These are phyloP conservation scores for Aureobasidium sp. DNA, from an alignment of 2,329 filamentous ascomycete genomes.

Conservation along the genomic window DNA sequence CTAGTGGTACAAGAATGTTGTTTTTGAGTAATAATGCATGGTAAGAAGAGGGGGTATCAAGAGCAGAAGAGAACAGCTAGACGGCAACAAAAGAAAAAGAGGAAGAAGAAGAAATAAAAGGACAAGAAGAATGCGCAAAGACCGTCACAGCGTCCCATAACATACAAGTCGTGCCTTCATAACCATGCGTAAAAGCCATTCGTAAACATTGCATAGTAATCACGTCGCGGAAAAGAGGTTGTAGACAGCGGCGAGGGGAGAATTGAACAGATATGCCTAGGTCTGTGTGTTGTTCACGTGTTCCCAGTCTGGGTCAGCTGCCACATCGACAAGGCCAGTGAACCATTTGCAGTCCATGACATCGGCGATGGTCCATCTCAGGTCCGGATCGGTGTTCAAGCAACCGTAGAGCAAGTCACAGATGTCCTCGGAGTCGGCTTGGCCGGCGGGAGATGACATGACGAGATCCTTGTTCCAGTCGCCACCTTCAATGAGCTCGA, in stretches of 20 bases:
- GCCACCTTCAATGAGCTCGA: slow-evolving; percentile 51
- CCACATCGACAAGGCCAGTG: slow-evolving; percentile 8
- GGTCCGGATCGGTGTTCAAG: slow-evolving; percentile 47
- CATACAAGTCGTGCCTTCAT: neutral
- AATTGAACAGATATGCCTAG: neutral
- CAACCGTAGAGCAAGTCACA: slow-evolving; percentile 53
- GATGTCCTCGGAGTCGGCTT: slow-evolving; percentile 36
- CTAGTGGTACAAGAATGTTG: neutral
- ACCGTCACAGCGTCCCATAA: neutral
- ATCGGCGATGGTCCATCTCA: slow-evolving; percentile 50
- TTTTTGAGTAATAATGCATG: neutral
- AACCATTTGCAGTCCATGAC: slow-evolving; percentile 51
- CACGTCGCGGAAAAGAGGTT: neutral
- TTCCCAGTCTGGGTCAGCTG: slow-evolving; percentile 9
- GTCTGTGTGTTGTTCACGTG: neutral
- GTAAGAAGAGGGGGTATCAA: neutral
- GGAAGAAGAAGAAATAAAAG: too few species aligned
- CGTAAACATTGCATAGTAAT: neutral
- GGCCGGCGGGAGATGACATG: slow-evolving; percentile 33
- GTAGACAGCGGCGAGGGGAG: neutral
- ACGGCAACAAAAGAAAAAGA: neutral
- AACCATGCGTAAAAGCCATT: neutral
- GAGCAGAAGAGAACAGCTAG: neutral
- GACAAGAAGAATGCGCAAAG: neutral
- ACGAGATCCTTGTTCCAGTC: slow-evolving; percentile 49